Evolutionary conservation across 2,329 filamentous ascomycete genomes (phyloP).

Genomic region (Ophiostoma himal-ulmi): DNA sequence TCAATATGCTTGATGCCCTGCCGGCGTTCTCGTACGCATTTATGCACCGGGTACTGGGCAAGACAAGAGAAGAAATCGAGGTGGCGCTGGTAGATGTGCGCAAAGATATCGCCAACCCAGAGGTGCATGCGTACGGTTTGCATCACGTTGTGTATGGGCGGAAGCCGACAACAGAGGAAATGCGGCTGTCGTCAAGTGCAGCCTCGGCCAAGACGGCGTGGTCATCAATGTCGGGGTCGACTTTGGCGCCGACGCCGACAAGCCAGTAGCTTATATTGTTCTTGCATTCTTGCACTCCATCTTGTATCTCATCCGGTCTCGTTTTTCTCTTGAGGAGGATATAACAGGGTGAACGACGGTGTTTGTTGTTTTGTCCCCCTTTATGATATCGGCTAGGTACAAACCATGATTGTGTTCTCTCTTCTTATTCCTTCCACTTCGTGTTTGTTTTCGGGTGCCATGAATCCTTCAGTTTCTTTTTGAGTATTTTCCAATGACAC

Average conservation of each 20-base stretch:
- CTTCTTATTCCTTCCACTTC: neutral
- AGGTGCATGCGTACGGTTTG: conserved; percentile 45
- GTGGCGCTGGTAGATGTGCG: conserved; percentile 46
- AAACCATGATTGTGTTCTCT: neutral
- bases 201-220: neutral
- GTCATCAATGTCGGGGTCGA: neutral
- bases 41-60: conserved; percentile 35
- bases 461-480: too few relatives aligned
- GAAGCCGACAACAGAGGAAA: conserved; percentile 36
- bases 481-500: neutral
- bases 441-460: too few relatives aligned
- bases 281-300: neutral
- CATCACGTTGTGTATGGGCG: conserved; percentile 48
- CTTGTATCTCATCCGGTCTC: neutral
- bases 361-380: neutral
- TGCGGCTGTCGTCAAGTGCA: neutral
- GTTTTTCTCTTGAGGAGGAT: neutral
- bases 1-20: conserved; percentile 31
- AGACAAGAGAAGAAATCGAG: conserved; percentile 45
- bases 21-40: conserved; percentile 32
- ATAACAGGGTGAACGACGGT: neutral
- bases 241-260: neutral
- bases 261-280: neutral
- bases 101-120: conserved; percentile 41
- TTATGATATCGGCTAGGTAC: neutral